A percentile compares a stretch with the other conserved stretches of the same genome.
phyloP scores from a whole-genome alignment of 164 flowering plant species.

The Protea cynaroides region DNA sequence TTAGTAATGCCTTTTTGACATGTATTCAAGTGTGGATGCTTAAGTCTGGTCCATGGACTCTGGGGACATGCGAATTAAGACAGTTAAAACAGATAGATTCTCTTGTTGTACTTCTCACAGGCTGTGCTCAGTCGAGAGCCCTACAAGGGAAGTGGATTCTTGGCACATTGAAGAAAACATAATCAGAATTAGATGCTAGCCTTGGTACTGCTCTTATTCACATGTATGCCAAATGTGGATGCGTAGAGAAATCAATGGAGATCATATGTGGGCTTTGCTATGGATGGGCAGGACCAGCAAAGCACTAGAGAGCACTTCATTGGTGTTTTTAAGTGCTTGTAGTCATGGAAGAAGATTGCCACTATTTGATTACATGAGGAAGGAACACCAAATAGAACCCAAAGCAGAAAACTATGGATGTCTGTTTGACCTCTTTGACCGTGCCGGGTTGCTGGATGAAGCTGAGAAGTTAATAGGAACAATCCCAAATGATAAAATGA shows the following conservation, averaged over 20 bases:
- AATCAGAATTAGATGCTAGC: slow-evolving; percentile 41
- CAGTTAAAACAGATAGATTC: slow-evolving; percentile 60
- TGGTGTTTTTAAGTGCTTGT: slow-evolving; percentile 78
- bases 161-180: slow-evolving; percentile 39
- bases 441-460: slow-evolving; percentile 59
- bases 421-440: slow-evolving; percentile 24
- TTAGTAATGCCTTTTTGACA: slow-evolving; percentile 63
- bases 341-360: slow-evolving; percentile 69
- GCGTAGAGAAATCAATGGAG: slow-evolving; percentile 51
- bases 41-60: slow-evolving; percentile 29
- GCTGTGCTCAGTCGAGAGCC: slow-evolving; percentile 48
- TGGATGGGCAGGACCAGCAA: slow-evolving; percentile 53
- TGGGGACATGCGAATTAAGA: slow-evolving; percentile 53
- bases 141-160: too few relatives aligned
- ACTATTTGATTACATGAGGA: slow-evolving; percentile 53
- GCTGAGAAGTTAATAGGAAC: slow-evolving; percentile 46
- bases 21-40: slow-evolving; percentile 72
- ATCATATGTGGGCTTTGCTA: slow-evolving; percentile 66
- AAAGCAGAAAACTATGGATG: slow-evolving; percentile 12
- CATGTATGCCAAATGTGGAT: slow-evolving; percentile 77
- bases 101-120: slow-evolving; percentile 61
- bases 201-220: slow-evolving; percentile 60
- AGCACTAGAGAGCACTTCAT: slow-evolving; percentile 45
- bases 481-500: slow-evolving; percentile 30
- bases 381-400: slow-evolving; percentile 43